Percentiles rank a stretch among this genome's conserved stretches.
These are phyloP conservation scores for Niveomyces coronatus DNA, from an alignment of 2,329 filamentous ascomycete species.

Conservation along the genomic window DNA sequence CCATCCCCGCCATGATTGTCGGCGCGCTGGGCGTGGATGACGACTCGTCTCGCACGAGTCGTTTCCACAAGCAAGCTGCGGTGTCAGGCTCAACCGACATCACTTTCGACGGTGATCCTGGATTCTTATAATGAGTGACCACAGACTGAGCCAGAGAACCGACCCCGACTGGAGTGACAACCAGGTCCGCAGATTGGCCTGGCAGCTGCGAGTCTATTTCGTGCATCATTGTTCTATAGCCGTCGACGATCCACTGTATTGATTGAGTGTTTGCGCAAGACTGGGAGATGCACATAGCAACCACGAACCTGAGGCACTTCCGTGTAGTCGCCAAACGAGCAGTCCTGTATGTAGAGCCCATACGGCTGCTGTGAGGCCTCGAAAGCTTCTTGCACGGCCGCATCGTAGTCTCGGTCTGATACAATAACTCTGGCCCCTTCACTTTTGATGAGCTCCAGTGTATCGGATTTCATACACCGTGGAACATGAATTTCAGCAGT, in stretches of 20 bases:
- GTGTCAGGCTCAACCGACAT: constrained; percentile 61
- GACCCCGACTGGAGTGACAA: constrained; percentile 57
- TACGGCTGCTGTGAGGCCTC: constrained; percentile 26
- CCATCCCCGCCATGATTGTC: constrained; percentile 66
- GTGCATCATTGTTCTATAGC: constrained; percentile 61
- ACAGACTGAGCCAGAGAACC: constrained; percentile 65
- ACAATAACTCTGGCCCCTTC: constrained; percentile 54
- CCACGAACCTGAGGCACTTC: constrained; percentile 46
- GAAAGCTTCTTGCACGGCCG: constrained; percentile 41
- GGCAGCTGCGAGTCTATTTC: constrained; percentile 54
- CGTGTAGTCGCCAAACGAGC: constrained; percentile 54
- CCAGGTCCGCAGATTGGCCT: constrained; percentile 29
- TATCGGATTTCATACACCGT: constrained; percentile 40
- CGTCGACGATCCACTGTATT: constrained; percentile 60
- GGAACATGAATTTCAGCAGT: constrained; percentile 53
- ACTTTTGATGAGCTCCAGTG: constrained; percentile 41
- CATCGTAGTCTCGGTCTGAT: constrained; percentile 53
- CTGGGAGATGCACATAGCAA: not conserved
- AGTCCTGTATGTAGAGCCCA: constrained; percentile 56
- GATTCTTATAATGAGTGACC: constrained; percentile 50
- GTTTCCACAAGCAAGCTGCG: constrained; percentile 47
- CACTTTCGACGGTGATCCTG: constrained; percentile 26
- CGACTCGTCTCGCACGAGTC: constrained; percentile 36
- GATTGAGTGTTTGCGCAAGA: not conserved
- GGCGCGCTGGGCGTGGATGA: constrained; percentile 42